Conservation (phyloP, 495 filamentous ascomycete genomes). For the Podospora didyma region DNA sequence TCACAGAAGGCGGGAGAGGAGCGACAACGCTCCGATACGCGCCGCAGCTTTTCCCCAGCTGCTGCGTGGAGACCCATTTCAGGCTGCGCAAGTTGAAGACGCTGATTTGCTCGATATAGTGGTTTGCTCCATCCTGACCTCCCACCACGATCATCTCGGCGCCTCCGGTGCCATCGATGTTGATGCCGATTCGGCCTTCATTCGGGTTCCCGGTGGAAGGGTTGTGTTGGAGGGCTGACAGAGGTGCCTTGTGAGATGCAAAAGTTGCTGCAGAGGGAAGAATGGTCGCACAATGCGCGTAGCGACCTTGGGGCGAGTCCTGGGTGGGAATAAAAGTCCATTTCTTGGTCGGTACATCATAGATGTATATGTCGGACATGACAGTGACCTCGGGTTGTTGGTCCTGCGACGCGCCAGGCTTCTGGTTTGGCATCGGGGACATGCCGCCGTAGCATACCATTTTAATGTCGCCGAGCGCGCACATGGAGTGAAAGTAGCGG, state of each 20-base stretch:
- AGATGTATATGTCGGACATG: slow-evolving; percentile 97
- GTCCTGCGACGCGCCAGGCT: slow-evolving; percentile 51
- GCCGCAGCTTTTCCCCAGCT: slow-evolving; percentile 84
- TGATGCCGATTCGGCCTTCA: slow-evolving; percentile 79
- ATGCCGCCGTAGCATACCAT: slow-evolving; percentile 97
- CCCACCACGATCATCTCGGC: slow-evolving; percentile 97
- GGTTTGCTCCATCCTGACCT: slow-evolving; percentile 94
- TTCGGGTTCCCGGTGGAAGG: slow-evolving; percentile 74
- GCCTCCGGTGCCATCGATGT: slow-evolving; percentile 83
- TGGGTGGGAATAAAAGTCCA: slow-evolving; percentile 81
- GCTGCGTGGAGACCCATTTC: slow-evolving; percentile 87
- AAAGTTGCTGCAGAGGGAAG: slow-evolving; percentile 83
- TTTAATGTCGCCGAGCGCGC: slow-evolving; percentile 88
- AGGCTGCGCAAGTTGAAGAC: slow-evolving; percentile 96
- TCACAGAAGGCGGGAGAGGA: slow-evolving; percentile 61
- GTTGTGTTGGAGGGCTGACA: slow-evolving; percentile 86
- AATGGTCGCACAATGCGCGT: slow-evolving; percentile 94
- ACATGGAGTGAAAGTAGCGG: slow-evolving; percentile 95
- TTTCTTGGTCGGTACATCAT: slow-evolving; percentile 75
- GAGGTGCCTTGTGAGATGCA: slow-evolving; percentile 72
- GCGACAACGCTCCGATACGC: slow-evolving; percentile 95
- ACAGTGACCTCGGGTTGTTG: slow-evolving; percentile 86
- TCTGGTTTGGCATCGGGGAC: slow-evolving; percentile 67
- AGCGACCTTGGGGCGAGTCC: slow-evolving; percentile 87
- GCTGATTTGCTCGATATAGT: slow-evolving; percentile 97